These are phyloP conservation scores for Nemophila menziesii DNA, from an alignment of 257 asterid genomes.

Conservation along the genomic window DNA sequence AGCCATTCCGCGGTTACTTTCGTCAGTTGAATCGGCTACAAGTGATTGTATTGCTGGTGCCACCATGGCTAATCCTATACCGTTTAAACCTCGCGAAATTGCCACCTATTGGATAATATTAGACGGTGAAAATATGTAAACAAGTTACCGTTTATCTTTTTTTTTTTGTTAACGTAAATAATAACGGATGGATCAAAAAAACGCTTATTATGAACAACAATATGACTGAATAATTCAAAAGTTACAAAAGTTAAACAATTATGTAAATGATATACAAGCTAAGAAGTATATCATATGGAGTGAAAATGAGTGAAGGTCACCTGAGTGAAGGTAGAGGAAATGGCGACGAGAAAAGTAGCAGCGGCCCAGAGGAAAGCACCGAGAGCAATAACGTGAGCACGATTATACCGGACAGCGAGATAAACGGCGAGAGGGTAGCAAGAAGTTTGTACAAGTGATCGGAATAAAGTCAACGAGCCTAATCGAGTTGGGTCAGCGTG, in stretches of 20 bases:
- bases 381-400: constrained; percentile 54
- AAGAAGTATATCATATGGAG: no score
- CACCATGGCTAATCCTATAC: constrained; percentile 84
- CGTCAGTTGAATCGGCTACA: constrained; percentile 83
- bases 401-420: constrained; percentile 61
- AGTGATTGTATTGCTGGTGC: constrained; percentile 78
- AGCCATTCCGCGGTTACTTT: constrained; percentile 73
- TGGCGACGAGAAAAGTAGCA: constrained; percentile 36
- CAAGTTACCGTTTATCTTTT: no score
- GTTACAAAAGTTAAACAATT: no score
- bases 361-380: constrained; percentile 94
- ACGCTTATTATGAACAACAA: no score
- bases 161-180: no score
- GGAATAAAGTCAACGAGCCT: constrained; percentile 62
- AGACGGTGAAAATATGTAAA: not conserved
- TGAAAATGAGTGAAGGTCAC: no score
- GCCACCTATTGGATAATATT: constrained; percentile 41
- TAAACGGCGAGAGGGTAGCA: constrained; percentile 87
- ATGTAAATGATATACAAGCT: no score
- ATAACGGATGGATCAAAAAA: no score
- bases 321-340: constrained; percentile 63
- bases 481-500: constrained; percentile 83
- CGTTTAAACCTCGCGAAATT: constrained; percentile 78
- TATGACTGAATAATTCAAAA: no score
- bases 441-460: constrained; percentile 68